Evolutionary conservation across 2,329 filamentous ascomycete genomes (phyloP), one percentile per base, ranked within the genome.

Genomic region (Chaetomiaceae sp.): DNA sequence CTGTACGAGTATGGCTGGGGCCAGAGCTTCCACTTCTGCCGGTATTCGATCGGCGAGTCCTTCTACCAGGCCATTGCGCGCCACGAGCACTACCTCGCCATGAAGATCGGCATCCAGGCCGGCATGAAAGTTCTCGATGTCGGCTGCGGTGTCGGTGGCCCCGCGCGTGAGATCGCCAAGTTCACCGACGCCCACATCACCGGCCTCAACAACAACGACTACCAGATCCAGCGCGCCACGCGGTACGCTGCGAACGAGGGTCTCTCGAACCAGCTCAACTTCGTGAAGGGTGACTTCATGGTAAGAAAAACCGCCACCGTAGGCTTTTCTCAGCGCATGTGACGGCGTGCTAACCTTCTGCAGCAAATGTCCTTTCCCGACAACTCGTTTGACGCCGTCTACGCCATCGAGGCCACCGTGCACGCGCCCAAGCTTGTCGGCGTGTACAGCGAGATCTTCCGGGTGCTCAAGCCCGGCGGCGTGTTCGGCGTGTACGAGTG

Each of bases 181-280:
- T 98, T 98, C 72, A 85, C 88, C 10, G 91, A 87, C 51, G 85
- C 81, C 59, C 88, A 96, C 60, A 79, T 97, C 53, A 84, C 88
- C 19, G 93, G 93, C 35, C 72, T 97, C 65, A 98, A 97, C 81
- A 97, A 96, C 81, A 97, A 97, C 69, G 88, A 96, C 72, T 98
- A 98, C 75, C 93, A 97, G 73, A 95, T 97, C 56, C 81, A 96
- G 65, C 87, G 93, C 56, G 91, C 90, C n/a, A 89, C 82, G 12
- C 74, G 77, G 45, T 95, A 96, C 64, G 88, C 90, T 3, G 69
- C 77, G 52, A 88, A 88, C 68, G 88, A 95, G 69, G 83, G 84
- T 42, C 73, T 97, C 42, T 76, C 83, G 1, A 68, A 87, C 61
- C 88, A 95, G 72, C 72, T 95, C 56, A 77, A 76, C 53, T 97